phyloP scores from a whole-genome alignment of 352 stramenopile species.

The Pythium coloratum region DNA sequence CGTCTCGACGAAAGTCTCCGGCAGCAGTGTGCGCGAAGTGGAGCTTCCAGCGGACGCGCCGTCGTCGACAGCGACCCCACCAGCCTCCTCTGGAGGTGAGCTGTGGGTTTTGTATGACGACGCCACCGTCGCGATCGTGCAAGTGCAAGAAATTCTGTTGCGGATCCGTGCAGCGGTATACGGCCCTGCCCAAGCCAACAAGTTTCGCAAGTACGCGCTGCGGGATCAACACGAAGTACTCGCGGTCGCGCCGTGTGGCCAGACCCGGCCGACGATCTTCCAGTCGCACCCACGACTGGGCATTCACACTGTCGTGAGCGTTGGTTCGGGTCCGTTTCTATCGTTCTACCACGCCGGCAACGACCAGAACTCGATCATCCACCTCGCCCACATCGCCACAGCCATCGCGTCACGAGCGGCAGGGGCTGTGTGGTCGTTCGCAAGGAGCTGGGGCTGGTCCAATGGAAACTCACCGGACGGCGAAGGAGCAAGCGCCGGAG shows the following conservation, averaged over 20 bases:
- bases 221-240: conserved; percentile 69
- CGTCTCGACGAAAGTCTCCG: conserved; percentile 20
- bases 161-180: conserved; percentile 59
- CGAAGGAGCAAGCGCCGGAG: conserved; percentile 22
- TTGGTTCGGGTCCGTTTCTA: conserved; percentile 65
- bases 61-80: background rate
- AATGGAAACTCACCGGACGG: conserved; percentile 16
- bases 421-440: conserved; percentile 81
- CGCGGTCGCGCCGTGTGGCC: conserved; percentile 59
- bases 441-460: conserved; percentile 78
- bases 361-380: conserved; percentile 86
- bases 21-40: conserved; percentile 9
- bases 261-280: conserved; percentile 74
- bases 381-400: conserved; percentile 82
- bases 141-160: conserved; percentile 55
- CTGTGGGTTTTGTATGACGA: conserved; percentile 82
- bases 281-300: conserved; percentile 77
- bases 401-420: conserved; percentile 75
- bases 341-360: conserved; percentile 84
- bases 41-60: conserved; percentile 8
- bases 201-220: conserved; percentile 80
- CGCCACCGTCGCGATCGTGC: conserved; percentile 74
- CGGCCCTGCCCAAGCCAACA: conserved; percentile 63
- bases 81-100: conserved; percentile 31
- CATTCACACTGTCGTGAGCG: conserved; percentile 70